phyloP scores from a whole-genome alignment of 345 rosid species.

The Acer saccharum region DNA sequence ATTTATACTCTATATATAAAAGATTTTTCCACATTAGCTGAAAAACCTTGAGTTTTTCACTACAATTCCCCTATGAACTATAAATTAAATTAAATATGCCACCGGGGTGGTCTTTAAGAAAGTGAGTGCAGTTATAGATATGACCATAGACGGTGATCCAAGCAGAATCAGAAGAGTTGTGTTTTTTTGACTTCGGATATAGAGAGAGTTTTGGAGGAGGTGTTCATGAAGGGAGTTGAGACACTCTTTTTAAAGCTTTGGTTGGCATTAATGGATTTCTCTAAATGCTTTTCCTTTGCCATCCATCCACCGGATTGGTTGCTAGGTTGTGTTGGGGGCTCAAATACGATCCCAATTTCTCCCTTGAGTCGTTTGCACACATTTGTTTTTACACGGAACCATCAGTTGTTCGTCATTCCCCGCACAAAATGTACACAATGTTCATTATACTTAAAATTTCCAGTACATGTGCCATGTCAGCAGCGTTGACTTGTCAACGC shows the following conservation, averaged over 20 bases:
- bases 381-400: constrained; percentile 82
- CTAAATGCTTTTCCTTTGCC: constrained; percentile 82
- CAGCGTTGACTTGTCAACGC: too few relatives aligned
- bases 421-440: constrained; percentile 14
- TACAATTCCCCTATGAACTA: constrained; percentile 47
- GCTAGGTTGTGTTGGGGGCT: constrained; percentile 87
- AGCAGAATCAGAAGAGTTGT: constrained; percentile 70
- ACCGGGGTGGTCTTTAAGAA: constrained; percentile 17
- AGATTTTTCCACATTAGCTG: neutral
- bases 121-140: constrained; percentile 85
- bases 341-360: constrained; percentile 90
- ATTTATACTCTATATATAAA: neutral
- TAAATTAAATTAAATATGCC: constrained; percentile 64
- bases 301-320: constrained; percentile 99
- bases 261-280: constrained; percentile 49
- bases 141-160: constrained; percentile 97
- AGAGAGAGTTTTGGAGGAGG: constrained; percentile 60
- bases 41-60: neutral
- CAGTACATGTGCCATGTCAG: too few relatives aligned
- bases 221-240: constrained; percentile 93
- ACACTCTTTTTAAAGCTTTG: constrained; percentile 69
- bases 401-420: constrained; percentile 99
- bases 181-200: constrained; percentile 68
- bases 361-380: constrained; percentile 81
- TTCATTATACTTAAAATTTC: too few relatives aligned